Percentiles rank a stretch among this genome's conserved stretches.
These are phyloP conservation scores for Colletotrichum spinosum DNA, from an alignment of 2,329 filamentous ascomycete species.

Conservation along the genomic window DNA sequence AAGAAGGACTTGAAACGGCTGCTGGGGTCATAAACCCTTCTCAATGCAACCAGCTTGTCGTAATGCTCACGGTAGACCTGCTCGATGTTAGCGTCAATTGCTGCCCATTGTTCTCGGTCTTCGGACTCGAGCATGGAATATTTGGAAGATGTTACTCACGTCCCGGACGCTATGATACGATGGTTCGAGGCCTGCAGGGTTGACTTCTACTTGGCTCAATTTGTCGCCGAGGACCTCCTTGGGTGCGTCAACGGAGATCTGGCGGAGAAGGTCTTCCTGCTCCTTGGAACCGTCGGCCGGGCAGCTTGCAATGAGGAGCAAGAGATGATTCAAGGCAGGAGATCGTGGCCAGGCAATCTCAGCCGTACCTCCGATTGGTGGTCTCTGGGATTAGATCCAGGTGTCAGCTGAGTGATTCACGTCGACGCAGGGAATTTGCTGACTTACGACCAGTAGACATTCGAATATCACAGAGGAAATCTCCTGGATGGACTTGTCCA, in stretches of 20 bases:
- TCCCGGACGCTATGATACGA: conserved; percentile 14
- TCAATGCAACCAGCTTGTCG: conserved; percentile 10
- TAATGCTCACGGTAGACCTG: conserved; percentile 27
- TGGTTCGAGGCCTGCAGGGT: conserved; percentile 23
- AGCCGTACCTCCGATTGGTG: conserved; percentile 15
- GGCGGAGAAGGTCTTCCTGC: conserved; percentile 12
- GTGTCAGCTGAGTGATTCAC: neutral
- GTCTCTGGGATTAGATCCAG: neutral
- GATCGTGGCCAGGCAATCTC: conserved; percentile 28
- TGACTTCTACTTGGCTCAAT: conserved; percentile 6
- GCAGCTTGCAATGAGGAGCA: conserved; percentile 21
- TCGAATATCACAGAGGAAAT: conserved; percentile 19
- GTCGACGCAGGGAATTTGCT: neutral
- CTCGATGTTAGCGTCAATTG: neutral
- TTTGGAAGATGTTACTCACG: neutral
- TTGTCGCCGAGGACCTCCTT: neutral
- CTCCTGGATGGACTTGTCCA: conserved; percentile 15
- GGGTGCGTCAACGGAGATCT: conserved; percentile 15
- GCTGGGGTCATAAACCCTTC: conserved; percentile 7
- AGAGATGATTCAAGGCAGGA: conserved; percentile 6
- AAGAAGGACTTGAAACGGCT: conserved; percentile 25
- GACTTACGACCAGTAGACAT: conserved; percentile 17
- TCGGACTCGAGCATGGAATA: too few relatives aligned
- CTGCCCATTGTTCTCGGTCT: neutral
- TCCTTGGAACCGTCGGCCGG: conserved; percentile 16